A percentile compares a stretch with the other conserved stretches of the same genome.
Conservation (phyloP, 192 early-diverging fungal genomes). For the Kickxella alabastrina region DNA sequence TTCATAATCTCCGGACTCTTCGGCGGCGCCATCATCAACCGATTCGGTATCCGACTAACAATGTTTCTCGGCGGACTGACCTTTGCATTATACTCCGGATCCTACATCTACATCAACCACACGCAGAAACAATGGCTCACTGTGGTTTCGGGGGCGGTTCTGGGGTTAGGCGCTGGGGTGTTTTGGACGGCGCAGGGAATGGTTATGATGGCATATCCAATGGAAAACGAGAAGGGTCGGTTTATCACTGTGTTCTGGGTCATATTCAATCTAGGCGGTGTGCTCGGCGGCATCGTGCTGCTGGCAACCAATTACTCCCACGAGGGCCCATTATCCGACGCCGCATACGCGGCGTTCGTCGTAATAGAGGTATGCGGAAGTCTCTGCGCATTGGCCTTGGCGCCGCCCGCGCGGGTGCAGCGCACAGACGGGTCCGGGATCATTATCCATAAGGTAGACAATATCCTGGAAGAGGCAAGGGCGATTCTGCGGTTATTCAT, state of each 20-base stretch:
- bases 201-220: constrained; percentile 79
- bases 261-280: constrained; percentile 70
- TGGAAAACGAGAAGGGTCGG: constrained; percentile 75
- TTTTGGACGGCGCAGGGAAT: constrained; percentile 52
- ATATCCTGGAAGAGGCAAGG: constrained; percentile 54
- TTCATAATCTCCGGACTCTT: constrained; percentile 71
- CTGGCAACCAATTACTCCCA: constrained; percentile 70
- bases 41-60: constrained; percentile 57
- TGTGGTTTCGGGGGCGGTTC: constrained; percentile 13
- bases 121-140: constrained; percentile 52
- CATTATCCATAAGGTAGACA: constrained; percentile 57
- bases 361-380: constrained; percentile 64
- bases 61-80: constrained; percentile 58
- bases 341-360: constrained; percentile 68
- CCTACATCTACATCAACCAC: constrained; percentile 62
- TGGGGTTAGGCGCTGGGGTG: constrained; percentile 12
- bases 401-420: constrained; percentile 55
- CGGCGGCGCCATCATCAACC: constrained; percentile 73
- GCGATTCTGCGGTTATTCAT: constrained; percentile 56
- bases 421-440: constrained; percentile 62
- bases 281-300: constrained; percentile 70
- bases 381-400: constrained; percentile 54
- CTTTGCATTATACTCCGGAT: constrained; percentile 66
- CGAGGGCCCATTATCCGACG: constrained; percentile 55
- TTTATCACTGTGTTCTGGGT: constrained; percentile 80